Evolutionary conservation across 192 early-diverging fungal genomes (phyloP).

Genomic region (Backusella tuberculispora): DNA sequence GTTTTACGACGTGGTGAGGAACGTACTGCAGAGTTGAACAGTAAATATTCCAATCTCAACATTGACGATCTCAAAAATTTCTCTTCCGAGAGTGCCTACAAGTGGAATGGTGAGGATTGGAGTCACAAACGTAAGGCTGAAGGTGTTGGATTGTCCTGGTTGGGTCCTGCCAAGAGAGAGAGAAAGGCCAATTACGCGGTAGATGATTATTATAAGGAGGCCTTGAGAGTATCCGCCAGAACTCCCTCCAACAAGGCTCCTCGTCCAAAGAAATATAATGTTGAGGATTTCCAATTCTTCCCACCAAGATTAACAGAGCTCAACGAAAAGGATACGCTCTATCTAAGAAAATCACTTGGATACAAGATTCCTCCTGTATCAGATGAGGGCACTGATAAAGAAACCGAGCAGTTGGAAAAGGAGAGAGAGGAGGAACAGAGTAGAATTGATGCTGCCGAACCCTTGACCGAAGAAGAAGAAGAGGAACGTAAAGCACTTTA

Average conservation of each 20-base stretch:
- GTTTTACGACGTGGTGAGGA: constrained; percentile 82
- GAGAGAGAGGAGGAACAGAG: constrained; percentile 77
- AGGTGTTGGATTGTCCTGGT: constrained; percentile 76
- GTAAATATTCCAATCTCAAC: constrained; percentile 88
- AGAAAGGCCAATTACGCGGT: constrained; percentile 90
- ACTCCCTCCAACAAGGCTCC: constrained; percentile 57
- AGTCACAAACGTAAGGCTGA: constrained; percentile 70
- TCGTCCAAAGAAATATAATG: constrained; percentile 66
- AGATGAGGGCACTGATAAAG: constrained; percentile 41
- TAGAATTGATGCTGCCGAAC: constrained; percentile 86
- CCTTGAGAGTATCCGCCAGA: constrained; percentile 70
- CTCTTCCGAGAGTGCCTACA: constrained; percentile 80
- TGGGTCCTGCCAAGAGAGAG: constrained; percentile 93
- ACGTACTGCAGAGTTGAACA: constrained; percentile 86
- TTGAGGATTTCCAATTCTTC: constrained; percentile 94
- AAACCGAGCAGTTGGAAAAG: constrained; percentile 53
- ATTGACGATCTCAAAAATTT: constrained; percentile 95
- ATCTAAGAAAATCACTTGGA: constrained; percentile 71
- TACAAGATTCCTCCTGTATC: constrained; percentile 63
- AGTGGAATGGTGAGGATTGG: constrained; percentile 98
- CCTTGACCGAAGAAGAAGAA: constrained; percentile 87
- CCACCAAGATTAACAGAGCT: constrained; percentile 77
- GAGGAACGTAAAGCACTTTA: constrained; percentile 73
- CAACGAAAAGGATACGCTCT: constrained; percentile 80
- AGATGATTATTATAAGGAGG: constrained; percentile 92